Evolutionary conservation across 208 protist species (phyloP), one percentile per base, ranked within the genome.

Genomic region (Trypanosoma congolense): DNA sequence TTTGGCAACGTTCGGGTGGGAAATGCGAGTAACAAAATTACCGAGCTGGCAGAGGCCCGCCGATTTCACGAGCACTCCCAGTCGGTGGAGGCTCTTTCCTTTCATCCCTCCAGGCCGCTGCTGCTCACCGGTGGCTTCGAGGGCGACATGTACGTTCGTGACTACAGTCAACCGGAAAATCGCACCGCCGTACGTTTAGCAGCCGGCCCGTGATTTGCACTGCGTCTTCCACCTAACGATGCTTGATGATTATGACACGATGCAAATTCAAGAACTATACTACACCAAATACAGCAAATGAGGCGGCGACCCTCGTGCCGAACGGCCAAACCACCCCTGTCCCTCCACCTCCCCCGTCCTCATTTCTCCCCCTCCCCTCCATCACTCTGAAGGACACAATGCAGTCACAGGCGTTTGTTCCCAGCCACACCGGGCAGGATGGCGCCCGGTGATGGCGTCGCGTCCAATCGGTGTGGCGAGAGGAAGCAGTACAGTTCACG

Each of bases 11-110:
- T 59, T 22, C 47, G 54, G 0, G 56, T 56, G 1, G 73, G 72
- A 18, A 90, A 87, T 47, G 79, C 67, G 12, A 67, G 61, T 40
- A 93, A 89, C 48, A 84, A 93, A 68, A 80, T 93, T 54, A 90
- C 81, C 12, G 80, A 93, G 45, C 56, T 93, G 5, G 57, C 86
- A 8, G 77, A 76, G 46, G 81, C 81, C 28, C 69, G 86, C 4
- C 75, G 78, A 9, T 84, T 83, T 51, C 68, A 78, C 52, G 86
- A 84, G 12, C 77, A 88, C 46, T 70, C 73, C 19, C 80, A 89
- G 54, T 74, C 74, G 16, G 82, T 90, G 3, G 82, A 93, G 60
- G 70, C 85, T 0, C 73, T 88, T 55, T 69, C 73, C 18, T 93
- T 93, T 63, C 85, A 92, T 61, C 85, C 88, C 12, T 71, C 64